A percentile compares a stretch with the other conserved stretches of the same genome.
Conservation (phyloP, 176 grass and related monocot genomes). For the Oryza punctata region DNA sequence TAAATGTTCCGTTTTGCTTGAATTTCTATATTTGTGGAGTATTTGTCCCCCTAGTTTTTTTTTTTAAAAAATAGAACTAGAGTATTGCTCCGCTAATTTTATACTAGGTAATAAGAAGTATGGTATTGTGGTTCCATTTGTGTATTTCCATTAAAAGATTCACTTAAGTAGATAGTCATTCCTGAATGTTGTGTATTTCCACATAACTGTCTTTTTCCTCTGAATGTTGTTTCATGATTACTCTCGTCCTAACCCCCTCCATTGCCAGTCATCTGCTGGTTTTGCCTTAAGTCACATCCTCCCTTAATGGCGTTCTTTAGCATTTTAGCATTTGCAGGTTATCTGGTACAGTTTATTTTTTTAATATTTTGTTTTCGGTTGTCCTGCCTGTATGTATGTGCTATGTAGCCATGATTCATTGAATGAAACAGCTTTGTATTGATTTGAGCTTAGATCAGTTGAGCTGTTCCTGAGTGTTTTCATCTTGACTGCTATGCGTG, state of each 20-base stretch:
- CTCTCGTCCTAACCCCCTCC: not conserved
- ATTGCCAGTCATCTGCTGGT: not conserved
- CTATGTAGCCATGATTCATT: not conserved
- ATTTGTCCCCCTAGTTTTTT: not conserved
- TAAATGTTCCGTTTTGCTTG: not conserved
- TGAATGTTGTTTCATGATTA: not conserved
- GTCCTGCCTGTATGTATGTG: not conserved
- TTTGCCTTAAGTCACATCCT: not conserved
- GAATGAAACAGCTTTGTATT: not conserved
- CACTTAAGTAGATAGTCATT: slow-evolving; percentile 4
- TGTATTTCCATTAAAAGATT: not conserved
- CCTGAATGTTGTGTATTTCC: not conserved
- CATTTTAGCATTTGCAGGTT: not conserved
- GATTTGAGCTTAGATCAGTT: not conserved
- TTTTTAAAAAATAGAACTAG: too few species aligned
- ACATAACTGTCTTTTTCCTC: not conserved
- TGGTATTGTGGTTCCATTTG: not conserved
- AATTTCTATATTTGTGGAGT: not conserved
- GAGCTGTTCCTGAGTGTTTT: not conserved
- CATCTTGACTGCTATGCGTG: not conserved
- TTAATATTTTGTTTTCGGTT: not conserved
- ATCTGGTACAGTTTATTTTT: not conserved
- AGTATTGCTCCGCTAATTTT: too few species aligned
- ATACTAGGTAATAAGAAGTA: too few species aligned
- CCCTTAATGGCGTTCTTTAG: slow-evolving; percentile 4